Evolutionary conservation across 306 rosid species (phyloP), one percentile per base, ranked within the genome.

Genomic region (Coriaria nepalensis): DNA sequence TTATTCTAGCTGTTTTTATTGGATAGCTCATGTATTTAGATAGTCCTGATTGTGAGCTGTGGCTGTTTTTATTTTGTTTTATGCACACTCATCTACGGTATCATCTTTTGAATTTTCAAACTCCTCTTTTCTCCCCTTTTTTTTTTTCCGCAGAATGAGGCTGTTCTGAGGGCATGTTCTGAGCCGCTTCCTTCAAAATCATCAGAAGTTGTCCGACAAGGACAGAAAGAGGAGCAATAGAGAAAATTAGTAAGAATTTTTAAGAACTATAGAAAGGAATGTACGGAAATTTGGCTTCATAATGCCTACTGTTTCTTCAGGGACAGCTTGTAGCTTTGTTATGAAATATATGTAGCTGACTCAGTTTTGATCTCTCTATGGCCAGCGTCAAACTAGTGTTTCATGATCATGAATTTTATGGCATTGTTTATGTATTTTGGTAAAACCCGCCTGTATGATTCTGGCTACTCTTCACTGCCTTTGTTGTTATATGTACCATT

Each of bases 141-240:
- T 38, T 47, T 35, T 36, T 14, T 7, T 34, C 53, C 54, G 52
- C 75, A 81, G 93, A 90, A 84, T 67, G 97, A 90, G 56, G 86
- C 95, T 67, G 95, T 84, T 41, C 61, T 90, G 52, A 90, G 41
- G 80, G 93, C 94, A 11, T 78, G 95, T 57, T 78, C 90, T 8
- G 74, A 81, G 66, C 61, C 73, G 14, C 57, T 83, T 52, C 65
- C 93, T 49, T 62, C 88, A 46, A 56, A 42, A 72, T 60, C 55
- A 45, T 63, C 70, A 29, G 62, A 67, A 41, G 55, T 36, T 43
- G 53, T 20, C 29, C 11, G 29, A 8, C 37, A 34, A 33, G 12
- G 39, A 48, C 7, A 43, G 52, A 35, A 48, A 34, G 13, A 44
- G 29, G 9, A 7, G 41, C 5, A 36, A 49, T 43, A 52, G 35